These are phyloP conservation scores for Kalmusia sp. DNA, from an alignment of 2,329 filamentous ascomycete genomes.

Conservation along the genomic window DNA sequence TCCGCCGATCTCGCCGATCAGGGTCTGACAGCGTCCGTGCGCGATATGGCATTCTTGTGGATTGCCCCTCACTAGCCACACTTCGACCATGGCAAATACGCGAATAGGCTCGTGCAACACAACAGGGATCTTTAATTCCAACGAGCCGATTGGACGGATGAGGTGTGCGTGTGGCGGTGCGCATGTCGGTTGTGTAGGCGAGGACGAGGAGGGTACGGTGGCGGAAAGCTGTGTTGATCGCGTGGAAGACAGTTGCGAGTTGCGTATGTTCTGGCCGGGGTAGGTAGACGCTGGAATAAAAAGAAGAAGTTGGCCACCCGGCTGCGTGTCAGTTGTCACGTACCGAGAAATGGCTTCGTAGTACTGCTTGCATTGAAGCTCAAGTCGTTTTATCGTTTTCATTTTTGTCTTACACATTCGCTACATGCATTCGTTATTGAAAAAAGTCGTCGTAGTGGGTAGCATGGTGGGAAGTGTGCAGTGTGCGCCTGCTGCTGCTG, in stretches of 20 bases:
- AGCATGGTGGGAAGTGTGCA: conserved; percentile 16
- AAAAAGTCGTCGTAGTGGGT: conserved; percentile 17
- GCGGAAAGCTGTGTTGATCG: conserved; percentile 9
- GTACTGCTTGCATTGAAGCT: conserved; percentile 9
- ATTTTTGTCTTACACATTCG: conserved; percentile 24
- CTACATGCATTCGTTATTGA: conserved; percentile 35
- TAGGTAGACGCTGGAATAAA: background rate
- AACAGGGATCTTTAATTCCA: background rate
- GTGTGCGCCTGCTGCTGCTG: conserved; percentile 13
- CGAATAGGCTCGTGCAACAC: background rate
- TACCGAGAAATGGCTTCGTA: conserved; percentile 26
- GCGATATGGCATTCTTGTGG: conserved; percentile 20
- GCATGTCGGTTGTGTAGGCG: background rate
- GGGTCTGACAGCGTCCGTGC: conserved; percentile 22
- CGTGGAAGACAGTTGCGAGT: background rate
- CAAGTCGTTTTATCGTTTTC: conserved; percentile 2
- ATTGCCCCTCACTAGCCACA: conserved; percentile 41
- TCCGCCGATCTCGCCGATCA: conserved; percentile 29
- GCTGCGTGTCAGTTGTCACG: conserved; percentile 8
- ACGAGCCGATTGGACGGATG: background rate
- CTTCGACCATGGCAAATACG: background rate
- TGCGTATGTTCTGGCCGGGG: too few relatives aligned
- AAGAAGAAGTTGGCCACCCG: conserved; percentile 1
- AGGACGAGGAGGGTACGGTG: conserved; percentile 12
- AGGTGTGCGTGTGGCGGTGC: background rate